Percentiles rank a stretch among this genome's conserved stretches.
Evolutionary conservation across 441 rosid genomes (phyloP).

Genomic region (Omphalea diandra): DNA sequence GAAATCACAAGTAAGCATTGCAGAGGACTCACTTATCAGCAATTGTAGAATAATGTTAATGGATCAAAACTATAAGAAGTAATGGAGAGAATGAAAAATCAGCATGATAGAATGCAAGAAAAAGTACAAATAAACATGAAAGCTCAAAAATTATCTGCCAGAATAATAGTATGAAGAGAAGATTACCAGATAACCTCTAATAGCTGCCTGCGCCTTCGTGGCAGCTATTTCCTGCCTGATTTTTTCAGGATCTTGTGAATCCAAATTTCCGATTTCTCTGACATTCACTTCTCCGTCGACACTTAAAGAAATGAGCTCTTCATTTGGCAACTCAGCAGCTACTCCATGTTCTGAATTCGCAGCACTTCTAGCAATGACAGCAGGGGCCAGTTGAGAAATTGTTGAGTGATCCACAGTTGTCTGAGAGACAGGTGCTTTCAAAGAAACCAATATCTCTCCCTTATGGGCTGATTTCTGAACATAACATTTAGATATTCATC

Average conservation of each 20-base stretch:
- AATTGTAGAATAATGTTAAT: not conserved
- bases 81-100: not conserved
- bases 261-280: conserved; percentile 19
- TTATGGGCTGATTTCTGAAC: conserved; percentile 16
- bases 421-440: conserved; percentile 40
- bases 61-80: not conserved
- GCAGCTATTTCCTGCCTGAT: conserved; percentile 61
- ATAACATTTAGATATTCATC: conserved; percentile 7
- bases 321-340: conserved; percentile 29
- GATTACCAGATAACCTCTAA: conserved; percentile 79
- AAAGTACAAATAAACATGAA: not conserved
- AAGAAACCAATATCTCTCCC: conserved; percentile 18
- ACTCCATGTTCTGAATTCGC: conserved; percentile 29
- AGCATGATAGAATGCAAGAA: not conserved
- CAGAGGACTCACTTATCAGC: not conserved
- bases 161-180: not conserved
- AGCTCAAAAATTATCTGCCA: too few species aligned
- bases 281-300: conserved; percentile 26
- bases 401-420: conserved; percentile 34
- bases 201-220: conserved; percentile 62
- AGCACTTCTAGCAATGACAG: conserved; percentile 28
- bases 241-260: conserved; percentile 42
- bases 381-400: conserved; percentile 32
- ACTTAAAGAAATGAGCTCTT: conserved; percentile 26
- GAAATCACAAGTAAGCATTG: not conserved